phyloP scores from a whole-genome alignment of 2,329 filamentous ascomycete species.

The Penicillium sp. region DNA sequence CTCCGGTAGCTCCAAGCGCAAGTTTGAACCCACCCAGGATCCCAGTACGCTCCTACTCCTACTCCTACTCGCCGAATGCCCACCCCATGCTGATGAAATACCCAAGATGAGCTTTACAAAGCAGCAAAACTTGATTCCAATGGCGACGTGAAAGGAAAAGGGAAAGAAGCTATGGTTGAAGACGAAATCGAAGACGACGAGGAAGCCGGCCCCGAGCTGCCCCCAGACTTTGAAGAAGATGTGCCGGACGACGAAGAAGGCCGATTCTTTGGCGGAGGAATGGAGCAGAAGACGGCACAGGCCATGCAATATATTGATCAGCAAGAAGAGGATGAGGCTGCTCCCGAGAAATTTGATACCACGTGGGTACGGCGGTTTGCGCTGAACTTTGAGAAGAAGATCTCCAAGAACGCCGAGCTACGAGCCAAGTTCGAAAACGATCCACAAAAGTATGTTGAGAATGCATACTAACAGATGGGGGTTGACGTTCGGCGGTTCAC shows the following conservation, averaged over 20 bases:
- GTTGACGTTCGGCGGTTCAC: too few relatives aligned
- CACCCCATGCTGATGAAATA: slow-evolving; percentile 58
- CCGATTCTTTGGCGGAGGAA: slow-evolving; percentile 91
- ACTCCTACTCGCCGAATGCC: slow-evolving; percentile 40
- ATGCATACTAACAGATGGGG: too few relatives aligned
- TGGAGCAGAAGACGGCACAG: slow-evolving; percentile 77
- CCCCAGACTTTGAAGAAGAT: slow-evolving; percentile 62
- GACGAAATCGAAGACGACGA: slow-evolving; percentile 55
- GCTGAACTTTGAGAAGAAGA: slow-evolving; percentile 85
- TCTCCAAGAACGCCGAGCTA: slow-evolving; percentile 87
- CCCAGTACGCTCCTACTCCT: slow-evolving; percentile 45
- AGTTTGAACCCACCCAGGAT: slow-evolving; percentile 59
- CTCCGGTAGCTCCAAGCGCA: slow-evolving; percentile 58
- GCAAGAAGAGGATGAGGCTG: slow-evolving; percentile 59
- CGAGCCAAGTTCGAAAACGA: slow-evolving; percentile 82
- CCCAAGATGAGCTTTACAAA: slow-evolving; percentile 61
- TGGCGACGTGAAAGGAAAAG: slow-evolving; percentile 55
- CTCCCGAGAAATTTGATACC: slow-evolving; percentile 77
- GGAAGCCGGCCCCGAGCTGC: slow-evolving; percentile 58
- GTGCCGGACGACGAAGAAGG: slow-evolving; percentile 83
- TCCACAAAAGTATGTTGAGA: slow-evolving; percentile 66
- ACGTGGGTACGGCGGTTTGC: slow-evolving; percentile 82
- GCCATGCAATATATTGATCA: slow-evolving; percentile 87
- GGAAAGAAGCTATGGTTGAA: slow-evolving; percentile 50
- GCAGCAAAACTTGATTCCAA: slow-evolving; percentile 58